Base-by-base conservation (phyloP, 441 rosid species). In the Erodium moschatum region DNA sequence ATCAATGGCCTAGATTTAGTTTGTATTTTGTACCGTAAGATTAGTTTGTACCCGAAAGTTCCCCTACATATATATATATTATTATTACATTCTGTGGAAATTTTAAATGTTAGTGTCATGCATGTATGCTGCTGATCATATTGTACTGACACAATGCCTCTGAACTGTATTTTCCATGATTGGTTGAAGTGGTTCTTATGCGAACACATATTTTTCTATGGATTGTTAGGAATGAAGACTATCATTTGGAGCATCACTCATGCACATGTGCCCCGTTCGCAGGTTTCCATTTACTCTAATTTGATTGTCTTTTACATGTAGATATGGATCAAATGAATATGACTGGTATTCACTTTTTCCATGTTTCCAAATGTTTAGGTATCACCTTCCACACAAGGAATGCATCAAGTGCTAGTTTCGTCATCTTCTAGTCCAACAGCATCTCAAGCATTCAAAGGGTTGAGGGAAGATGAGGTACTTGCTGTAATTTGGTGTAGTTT, bases 231-330 rank as follows among this genome's bases (percentile, higher is more conserved):
- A 81, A 95, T 95, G 98, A 95, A 95, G 83, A 92, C 98, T 72
- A 91, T 95, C 60, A 76, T 90, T 70, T 95, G 99, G 99, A 95
- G 97, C 77, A 91, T 95, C 74, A 92, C 97, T 44, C 98, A 95
- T 78, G 96, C 96, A 66, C 97, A 95, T 86, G 73, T 85, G 71
- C 92, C 99, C 19, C 89, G 96, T 58, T 84, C 97, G 24, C 99
- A 87, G 90, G 97, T 93, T 81, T 69, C 42, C 60, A 11, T 40
- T 5, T 69, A 46, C 18, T 78, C 44, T 58, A 29, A 12, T 7
- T 11, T 62, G 48, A 2, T 15, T 16, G 66, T 69, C 42, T 62
- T 62, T 75, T 24, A 67, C 72, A 68, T 6, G 56, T 78, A 38
- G 68, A 69, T 24, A 54, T 56, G 31, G 60, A 16, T 5, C 42